Evolutionary conservation across 805 yeast genomes (phyloP), one percentile per base, ranked within the genome.

Genomic region (Candida gorgasii): DNA sequence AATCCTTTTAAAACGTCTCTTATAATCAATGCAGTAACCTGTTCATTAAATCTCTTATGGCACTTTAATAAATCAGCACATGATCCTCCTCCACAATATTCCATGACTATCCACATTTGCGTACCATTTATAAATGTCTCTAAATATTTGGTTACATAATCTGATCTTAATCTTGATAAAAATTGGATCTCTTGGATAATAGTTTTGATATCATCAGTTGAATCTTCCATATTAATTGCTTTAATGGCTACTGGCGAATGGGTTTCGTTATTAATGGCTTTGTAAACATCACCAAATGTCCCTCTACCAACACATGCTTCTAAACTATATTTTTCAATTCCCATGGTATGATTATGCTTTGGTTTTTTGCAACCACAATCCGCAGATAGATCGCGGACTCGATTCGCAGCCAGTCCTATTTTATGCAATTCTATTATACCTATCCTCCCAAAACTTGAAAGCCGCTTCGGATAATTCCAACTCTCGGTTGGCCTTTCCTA

Each of bases 31-130:
- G 85, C 75, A 4, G 81, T 82, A 6, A 75, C 69, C 4, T 73
- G 74, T 53, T 89, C 96, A 14, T 64, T 65, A 33, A 89, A 62
- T 19, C 57, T 62, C 23, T 76, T 80, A 60, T 64, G 76, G 37
- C 71, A 69, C 54, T 74, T 79, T 31, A 92, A 56, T 42, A 89
- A 70, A 54, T 86, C 95, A 1, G 85, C 74, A 61, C 96, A 86
- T 1, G 97, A 87, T 0, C 97, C 97, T 20, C 95, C 97, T 9
- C 92, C 96, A 62, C 98, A 93, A 57, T 78, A 89, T 60, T 92
- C 99, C 97, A 93, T 88, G 4, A 84, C 84, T 36, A 92, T 86
- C 84, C 89, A 90, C 79, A 93, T 79, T 5, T 79, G 73, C 32
- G 80, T 79, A 33, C 80, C 88, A 33, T 73, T 69, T 4, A 84